Base-by-base conservation (phyloP, 2,329 filamentous ascomycete genomes). In the Tolypocladium paradoxum region DNA sequence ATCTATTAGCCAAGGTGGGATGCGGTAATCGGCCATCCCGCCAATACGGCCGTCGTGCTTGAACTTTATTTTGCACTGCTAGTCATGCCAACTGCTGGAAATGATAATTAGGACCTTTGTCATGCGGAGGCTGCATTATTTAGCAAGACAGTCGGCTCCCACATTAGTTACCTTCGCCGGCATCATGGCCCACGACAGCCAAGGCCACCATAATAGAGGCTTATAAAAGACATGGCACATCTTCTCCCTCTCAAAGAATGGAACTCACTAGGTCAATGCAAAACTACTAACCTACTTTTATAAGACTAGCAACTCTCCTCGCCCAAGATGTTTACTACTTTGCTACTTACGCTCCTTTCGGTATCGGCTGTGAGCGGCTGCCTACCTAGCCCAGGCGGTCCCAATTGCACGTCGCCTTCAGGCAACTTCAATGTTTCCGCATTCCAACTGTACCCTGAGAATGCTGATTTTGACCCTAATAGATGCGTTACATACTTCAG, bases 401-500 rank as follows among this genome's bases (percentile, higher is more conserved):
- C 38, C 22, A 1, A 4, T 45, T 51, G 40, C 50, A 12, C 27
- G 16, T 43, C 33, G 34, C 22, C 40, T 0, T n/a, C 33, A 1
- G 55, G 51, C 1, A 36, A 53, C 54, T 9, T 57, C 16, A 54
- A 43, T 9, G 37, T 62, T 35, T 29, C 34, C 6, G 18, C 51
- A 0, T 53, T 53, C 20, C 52, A 56, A 20, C 51, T 62, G 20
- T 62, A 62, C 22, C 61, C 61, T 5, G 61, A 62, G 40, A 60
- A 58, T 27, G 55, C 55, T 24, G 60, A 60, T 24, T 60, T 54
- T 36, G 60, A 62, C 29, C 27, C 48, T 0, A 54, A 56, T 46
- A 52, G 56, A 29, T 60, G 58, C 20, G 40, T 60, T 5, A 53
- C 56, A 1, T 61, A 61, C 18, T 52, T 62, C 11, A 56, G 59